Evolutionary conservation across 2,329 filamentous ascomycete genomes (phyloP).

Genomic region (Paracorniculantispora psalliotae): DNA sequence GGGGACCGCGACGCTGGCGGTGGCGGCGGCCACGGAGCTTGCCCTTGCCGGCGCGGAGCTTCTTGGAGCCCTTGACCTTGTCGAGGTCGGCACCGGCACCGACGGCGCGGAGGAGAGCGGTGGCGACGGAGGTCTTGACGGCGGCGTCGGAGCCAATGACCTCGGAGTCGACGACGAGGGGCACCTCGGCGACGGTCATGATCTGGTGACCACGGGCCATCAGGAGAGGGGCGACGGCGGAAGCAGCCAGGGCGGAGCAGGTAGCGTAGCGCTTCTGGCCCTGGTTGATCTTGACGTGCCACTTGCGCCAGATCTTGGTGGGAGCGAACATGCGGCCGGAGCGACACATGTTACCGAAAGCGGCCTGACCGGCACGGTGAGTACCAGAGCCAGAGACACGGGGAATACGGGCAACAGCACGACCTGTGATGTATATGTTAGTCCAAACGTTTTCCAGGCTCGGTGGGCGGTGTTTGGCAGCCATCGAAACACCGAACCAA

Average conservation of each 20-base stretch:
- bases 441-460: background rate
- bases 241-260: conserved; percentile 93
- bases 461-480: background rate
- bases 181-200: conserved; percentile 87
- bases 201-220: conserved; percentile 97
- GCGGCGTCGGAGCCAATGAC: conserved; percentile 75
- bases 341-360: conserved; percentile 99
- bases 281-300: conserved; percentile 99
- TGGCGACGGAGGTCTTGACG: conserved; percentile 82
- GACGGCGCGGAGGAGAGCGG: conserved; percentile 82
- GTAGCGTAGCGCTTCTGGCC: conserved; percentile 99
- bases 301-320: conserved; percentile 99
- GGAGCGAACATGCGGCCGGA: conserved; percentile 99
- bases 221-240: conserved; percentile 89
- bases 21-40: conserved; percentile 95
- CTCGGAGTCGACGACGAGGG: conserved; percentile 89
- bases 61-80: conserved; percentile 95
- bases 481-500: background rate
- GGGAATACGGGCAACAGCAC: conserved; percentile 99
- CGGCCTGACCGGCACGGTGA: conserved; percentile 99
- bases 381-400: conserved; percentile 99
- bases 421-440: conserved; percentile 53
- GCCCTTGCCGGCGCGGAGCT: conserved; percentile 97
- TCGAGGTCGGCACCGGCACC: conserved; percentile 86
- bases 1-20: conserved; percentile 95